phyloP scores from a whole-genome alignment of 495 filamentous ascomycete species.

The Antarctomyces pellizariae region DNA sequence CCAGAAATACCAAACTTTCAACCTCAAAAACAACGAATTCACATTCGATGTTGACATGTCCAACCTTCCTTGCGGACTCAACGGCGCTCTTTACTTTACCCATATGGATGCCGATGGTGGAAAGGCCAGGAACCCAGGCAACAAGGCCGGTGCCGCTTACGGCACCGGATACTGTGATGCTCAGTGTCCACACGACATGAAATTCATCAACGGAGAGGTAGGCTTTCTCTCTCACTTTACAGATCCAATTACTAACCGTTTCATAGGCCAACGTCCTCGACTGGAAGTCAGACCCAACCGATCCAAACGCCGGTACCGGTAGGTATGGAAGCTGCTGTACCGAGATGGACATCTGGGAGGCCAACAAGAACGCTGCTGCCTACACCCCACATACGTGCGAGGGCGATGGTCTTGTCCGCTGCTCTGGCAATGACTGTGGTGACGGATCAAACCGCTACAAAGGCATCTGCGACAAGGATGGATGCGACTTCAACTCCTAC shows the following conservation, averaged over 20 bases:
- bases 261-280: constrained; percentile 21
- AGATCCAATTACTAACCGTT: not conserved
- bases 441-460: constrained; percentile 18
- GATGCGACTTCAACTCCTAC: constrained; percentile 54
- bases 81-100: constrained; percentile 47
- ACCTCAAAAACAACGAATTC: constrained; percentile 37
- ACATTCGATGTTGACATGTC: constrained; percentile 45
- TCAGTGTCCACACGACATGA: constrained; percentile 39
- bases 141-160: constrained; percentile 44
- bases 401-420: constrained; percentile 3
- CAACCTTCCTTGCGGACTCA: constrained; percentile 41
- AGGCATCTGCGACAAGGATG: constrained; percentile 48
- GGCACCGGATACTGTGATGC: constrained; percentile 63
- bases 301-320: constrained; percentile 30
- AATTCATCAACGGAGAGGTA: constrained; percentile 45
- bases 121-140: constrained; percentile 22
- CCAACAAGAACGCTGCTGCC: constrained; percentile 33
- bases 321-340: constrained; percentile 38
- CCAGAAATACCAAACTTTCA: constrained; percentile 33
- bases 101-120: constrained; percentile 43
- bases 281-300: constrained; percentile 25
- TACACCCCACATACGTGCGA: constrained; percentile 27
- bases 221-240: constrained; percentile 3
- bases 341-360: constrained; percentile 52
- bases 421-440: constrained; percentile 13